Percentiles rank a stretch among this genome's conserved stretches.
phyloP scores from a whole-genome alignment of 2,329 filamentous ascomycete genomes.

The Colletotrichum navitas region DNA sequence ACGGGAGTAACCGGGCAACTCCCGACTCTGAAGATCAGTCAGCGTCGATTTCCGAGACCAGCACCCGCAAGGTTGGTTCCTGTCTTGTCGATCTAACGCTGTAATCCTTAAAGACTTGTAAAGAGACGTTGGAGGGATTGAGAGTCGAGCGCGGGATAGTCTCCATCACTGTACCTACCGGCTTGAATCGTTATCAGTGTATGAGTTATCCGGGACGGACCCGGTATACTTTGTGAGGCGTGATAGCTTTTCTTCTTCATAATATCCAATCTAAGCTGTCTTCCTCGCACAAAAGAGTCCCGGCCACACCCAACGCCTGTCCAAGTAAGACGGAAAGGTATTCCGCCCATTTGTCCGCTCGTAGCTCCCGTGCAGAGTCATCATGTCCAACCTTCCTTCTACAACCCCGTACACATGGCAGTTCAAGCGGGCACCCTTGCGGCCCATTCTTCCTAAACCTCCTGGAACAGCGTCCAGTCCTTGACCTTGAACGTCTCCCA shows the following conservation, averaged over 20 bases:
- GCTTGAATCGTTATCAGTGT: not conserved
- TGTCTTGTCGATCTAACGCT: constrained; percentile 22
- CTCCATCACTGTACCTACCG: not conserved
- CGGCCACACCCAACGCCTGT: constrained; percentile 18
- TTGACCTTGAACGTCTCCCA: constrained; percentile 81
- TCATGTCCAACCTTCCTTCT: not conserved
- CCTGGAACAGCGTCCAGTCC: constrained; percentile 82
- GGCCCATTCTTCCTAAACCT: constrained; percentile 47
- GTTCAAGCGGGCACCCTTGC: no score
- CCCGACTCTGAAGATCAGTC: constrained; percentile 15
- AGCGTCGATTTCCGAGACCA: constrained; percentile 7
- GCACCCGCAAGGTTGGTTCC: constrained; percentile 12
- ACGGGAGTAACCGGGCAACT: constrained; percentile 51
- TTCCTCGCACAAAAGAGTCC: not conserved
- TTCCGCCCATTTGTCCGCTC: constrained; percentile 1
- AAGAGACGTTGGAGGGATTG: not conserved
- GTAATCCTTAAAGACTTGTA: not conserved
- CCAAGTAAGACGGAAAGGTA: not conserved
- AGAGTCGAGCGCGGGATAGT: not conserved
- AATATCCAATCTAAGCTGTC: not conserved
- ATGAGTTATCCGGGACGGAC: not conserved
- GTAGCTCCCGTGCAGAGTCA: not conserved
- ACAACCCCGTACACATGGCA: not conserved
- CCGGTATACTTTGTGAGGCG: not conserved
- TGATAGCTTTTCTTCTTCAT: not conserved